These are phyloP conservation scores for Dendrobium catenatum DNA, from an alignment of 106 monocot species.

Conservation along the genomic window DNA sequence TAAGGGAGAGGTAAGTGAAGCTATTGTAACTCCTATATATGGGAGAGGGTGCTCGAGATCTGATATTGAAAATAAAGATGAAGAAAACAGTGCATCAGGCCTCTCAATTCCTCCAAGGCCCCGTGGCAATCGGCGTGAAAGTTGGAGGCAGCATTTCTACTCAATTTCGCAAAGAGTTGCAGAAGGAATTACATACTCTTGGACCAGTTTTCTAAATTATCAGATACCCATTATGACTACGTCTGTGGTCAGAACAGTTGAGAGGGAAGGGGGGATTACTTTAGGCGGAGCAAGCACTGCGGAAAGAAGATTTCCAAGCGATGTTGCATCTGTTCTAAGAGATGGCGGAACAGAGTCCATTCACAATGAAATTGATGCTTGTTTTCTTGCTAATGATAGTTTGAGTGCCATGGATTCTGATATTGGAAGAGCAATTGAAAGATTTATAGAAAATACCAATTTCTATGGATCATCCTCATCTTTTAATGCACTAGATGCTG, in stretches of 20 bases:
- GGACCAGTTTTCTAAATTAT: neutral
- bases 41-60: conserved; percentile 14
- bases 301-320: neutral
- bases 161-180: neutral
- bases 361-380: neutral
- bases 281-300: neutral
- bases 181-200: neutral
- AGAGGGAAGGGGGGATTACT: neutral
- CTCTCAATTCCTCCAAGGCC: conserved; percentile 16
- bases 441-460: neutral
- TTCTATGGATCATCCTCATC: neutral
- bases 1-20: conserved; percentile 15
- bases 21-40: conserved; percentile 14
- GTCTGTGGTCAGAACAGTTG: neutral
- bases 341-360: neutral
- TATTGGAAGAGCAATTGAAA: neutral
- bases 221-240: neutral
- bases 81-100: neutral
- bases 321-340: neutral
- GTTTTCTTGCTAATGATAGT: too few relatives aligned
- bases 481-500: neutral
- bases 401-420: neutral
- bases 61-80: conserved; percentile 1
- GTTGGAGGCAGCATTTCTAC: conserved; percentile 12
- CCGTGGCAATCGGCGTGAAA: conserved; percentile 10